Evolutionary conservation across 83 land plant species (phyloP).

Genomic region (Thuja plicata): DNA sequence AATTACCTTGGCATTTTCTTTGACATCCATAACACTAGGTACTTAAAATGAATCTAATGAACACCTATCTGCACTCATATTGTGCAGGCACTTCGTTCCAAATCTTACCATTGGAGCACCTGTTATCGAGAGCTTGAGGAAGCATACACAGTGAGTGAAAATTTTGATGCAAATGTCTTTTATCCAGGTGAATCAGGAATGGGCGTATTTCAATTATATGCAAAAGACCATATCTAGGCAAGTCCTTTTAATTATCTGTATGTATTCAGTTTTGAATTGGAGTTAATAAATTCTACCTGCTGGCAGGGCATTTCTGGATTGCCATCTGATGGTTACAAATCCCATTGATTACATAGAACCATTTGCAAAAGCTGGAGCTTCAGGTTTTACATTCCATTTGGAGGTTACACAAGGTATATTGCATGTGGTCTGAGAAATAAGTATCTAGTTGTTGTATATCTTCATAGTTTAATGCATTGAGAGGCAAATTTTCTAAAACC

Average conservation of each 20-base stretch:
- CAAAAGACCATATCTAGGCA: neutral
- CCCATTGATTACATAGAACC: slow-evolving; percentile 95
- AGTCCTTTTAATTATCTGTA: neutral
- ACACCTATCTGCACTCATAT: neutral
- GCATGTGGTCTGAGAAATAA: slow-evolving; percentile 2
- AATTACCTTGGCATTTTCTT: neutral
- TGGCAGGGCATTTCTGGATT: slow-evolving; percentile 88
- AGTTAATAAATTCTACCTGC: neutral
- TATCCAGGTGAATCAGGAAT: neutral
- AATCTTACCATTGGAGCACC: slow-evolving; percentile 97
- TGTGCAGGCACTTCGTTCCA: slow-evolving; percentile 90
- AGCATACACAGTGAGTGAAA: slow-evolving; percentile 77
- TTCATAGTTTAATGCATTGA: neutral
- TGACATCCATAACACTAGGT: neutral
- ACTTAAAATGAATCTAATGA: neutral
- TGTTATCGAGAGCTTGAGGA: slow-evolving; percentile 89
- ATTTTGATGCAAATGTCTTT: neutral
- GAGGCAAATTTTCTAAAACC: neutral
- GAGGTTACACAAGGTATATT: slow-evolving; percentile 74
- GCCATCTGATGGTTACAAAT: slow-evolving; percentile 99
- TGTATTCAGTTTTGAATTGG: neutral
- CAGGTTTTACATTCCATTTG: slow-evolving; percentile 95
- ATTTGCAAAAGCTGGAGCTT: slow-evolving; percentile 93
- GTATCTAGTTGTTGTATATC: neutral
- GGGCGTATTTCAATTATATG: neutral